Evolutionary conservation across 2,329 filamentous ascomycete species (phyloP), one percentile per base, ranked within the genome.

Genomic region (Colletotrichum tabaci): DNA sequence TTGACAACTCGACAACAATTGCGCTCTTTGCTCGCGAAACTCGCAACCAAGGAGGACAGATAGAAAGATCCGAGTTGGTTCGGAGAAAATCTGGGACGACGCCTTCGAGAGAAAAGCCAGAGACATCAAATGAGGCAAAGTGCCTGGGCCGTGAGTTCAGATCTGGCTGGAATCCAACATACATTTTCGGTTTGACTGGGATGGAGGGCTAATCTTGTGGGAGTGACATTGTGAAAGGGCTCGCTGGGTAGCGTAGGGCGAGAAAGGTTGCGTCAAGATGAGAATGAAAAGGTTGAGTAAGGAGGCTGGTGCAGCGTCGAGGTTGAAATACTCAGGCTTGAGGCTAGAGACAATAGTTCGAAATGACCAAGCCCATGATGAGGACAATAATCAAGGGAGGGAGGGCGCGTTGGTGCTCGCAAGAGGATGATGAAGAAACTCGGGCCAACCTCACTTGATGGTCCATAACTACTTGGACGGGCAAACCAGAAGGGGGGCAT

Each of bases 351-450:
- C 35, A 26, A 53, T 35, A 44, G 21, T 53, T 38, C 18, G 21
- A 10, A 46, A 30, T 6, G 13, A 55, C 8, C 35, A 23, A 30
- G 8, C 18, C 13, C 40, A 40, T 15, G 60, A 42, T 18, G 47
- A 10, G 21, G 12, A 23, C 21, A 30, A 23, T 61, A 60, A 66
- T 66, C 46, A 66, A 69, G 53, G 66, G 46, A 66, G 66, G 46
- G 57, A 23, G 38, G 35, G 9, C 8, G 35, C 35, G 50, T 56
- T 40, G 50, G 47, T 52, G 47, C 61, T 63, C 13, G 35, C 12
- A 38, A 62, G 38, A 21, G 42, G 50, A n/a, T 44, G 56, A 53
- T n/a, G 8, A 38, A 44, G 52, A 50, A 44, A 60, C 55, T 50
- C 40, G 30, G 9, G 56, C 35, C 47, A 61, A 23, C 46, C 46